Evolutionary conservation across 176 grass and related monocot genomes (phyloP).

Genomic region (Eremochloa ophiuroides): DNA sequence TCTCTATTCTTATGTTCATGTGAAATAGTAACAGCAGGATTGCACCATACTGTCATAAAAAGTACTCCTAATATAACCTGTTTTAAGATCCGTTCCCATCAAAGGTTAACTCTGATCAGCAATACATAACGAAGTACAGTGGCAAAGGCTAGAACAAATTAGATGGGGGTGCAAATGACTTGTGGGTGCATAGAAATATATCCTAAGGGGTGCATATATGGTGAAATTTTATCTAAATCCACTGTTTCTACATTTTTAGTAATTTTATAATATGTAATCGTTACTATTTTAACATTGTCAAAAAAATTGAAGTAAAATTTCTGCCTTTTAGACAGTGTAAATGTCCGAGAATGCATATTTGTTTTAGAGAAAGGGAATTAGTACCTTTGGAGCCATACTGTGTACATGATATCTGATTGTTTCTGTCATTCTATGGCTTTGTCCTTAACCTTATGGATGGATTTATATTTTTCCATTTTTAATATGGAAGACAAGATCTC

Average conservation of each 20-base stretch:
- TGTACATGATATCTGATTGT: background rate
- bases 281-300: background rate
- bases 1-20: background rate
- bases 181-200: too few species aligned
- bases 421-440: background rate
- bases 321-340: background rate
- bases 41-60: background rate
- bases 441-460: background rate
- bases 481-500: background rate
- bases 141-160: too few species aligned
- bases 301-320: background rate
- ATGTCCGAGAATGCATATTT: background rate
- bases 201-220: too few species aligned
- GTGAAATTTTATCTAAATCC: too few species aligned
- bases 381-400: background rate
- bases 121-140: too few species aligned
- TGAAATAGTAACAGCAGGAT: background rate
- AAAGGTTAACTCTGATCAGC: background rate
- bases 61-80: background rate
- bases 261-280: background rate
- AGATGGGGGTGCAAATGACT: too few species aligned
- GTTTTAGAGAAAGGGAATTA: background rate
- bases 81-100: background rate
- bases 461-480: constrained; percentile 5
- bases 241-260: too few species aligned